phyloP scores from a whole-genome alignment of 305 asterid species.

The Solanum hybrid region DNA sequence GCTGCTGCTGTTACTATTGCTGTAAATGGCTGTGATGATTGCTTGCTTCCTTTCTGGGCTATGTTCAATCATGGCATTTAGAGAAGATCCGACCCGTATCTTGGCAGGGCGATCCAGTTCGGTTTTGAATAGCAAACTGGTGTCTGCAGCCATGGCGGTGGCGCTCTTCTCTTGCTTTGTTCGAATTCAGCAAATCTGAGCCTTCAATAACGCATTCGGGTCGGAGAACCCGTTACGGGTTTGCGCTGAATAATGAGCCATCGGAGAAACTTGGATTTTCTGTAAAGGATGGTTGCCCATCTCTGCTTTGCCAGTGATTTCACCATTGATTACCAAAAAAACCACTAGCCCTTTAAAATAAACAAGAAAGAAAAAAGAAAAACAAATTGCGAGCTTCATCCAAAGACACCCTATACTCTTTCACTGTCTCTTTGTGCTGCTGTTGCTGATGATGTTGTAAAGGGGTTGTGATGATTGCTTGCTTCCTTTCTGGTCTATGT shows the following conservation, averaged over 20 bases:
- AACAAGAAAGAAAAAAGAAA: neutral
- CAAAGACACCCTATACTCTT: neutral
- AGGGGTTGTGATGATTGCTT: neutral
- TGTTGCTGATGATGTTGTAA: neutral
- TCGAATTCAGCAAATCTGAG: neutral
- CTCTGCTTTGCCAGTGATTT: conserved; percentile 9
- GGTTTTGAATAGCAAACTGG: neutral
- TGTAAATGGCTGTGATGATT: conserved; percentile 14
- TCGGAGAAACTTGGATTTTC: neutral
- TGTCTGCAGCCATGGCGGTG: neutral
- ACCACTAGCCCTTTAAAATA: neutral
- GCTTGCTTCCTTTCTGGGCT: neutral
- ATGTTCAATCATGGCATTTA: neutral
- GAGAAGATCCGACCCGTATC: neutral
- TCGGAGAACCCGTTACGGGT: neutral
- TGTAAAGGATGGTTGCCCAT: conserved; percentile 20
- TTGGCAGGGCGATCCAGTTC: neutral
- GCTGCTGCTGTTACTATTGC: neutral
- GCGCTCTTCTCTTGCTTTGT: neutral
- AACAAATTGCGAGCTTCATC: neutral
- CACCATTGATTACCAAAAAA: neutral
- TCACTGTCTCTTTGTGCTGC: neutral
- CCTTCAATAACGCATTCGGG: neutral
- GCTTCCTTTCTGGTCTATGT: neutral
- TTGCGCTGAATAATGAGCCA: neutral